phyloP scores from a whole-genome alignment of 2,329 filamentous ascomycete genomes.

The Phyllosticta ampelicida region DNA sequence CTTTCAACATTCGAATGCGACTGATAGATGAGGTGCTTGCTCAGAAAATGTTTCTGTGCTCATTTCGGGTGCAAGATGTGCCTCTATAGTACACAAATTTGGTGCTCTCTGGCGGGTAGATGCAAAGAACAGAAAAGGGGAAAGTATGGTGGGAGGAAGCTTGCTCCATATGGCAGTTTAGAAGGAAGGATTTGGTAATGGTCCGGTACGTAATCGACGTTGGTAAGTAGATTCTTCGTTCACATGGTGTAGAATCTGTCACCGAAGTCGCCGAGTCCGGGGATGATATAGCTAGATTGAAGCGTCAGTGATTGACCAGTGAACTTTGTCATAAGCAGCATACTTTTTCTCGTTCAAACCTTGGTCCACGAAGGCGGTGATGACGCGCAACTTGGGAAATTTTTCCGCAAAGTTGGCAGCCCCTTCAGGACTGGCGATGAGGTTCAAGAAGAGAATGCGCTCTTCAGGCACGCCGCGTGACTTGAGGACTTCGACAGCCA shows the following conservation, averaged over 20 bases:
- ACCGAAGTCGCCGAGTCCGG: conserved; percentile 88
- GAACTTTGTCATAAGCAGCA: too few relatives aligned
- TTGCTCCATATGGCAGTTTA: background rate
- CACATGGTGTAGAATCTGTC: conserved; percentile 92
- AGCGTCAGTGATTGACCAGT: conserved; percentile 20
- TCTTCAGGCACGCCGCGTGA: conserved; percentile 87
- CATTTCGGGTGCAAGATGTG: background rate
- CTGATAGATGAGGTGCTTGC: background rate
- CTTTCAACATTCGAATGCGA: background rate
- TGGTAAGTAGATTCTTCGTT: conserved; percentile 8
- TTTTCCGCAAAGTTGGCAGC: conserved; percentile 79
- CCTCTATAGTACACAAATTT: background rate
- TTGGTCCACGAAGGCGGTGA: conserved; percentile 92
- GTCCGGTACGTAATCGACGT: background rate
- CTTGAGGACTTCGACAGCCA: conserved; percentile 91
- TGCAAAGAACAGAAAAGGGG: background rate
- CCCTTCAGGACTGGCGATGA: conserved; percentile 94
- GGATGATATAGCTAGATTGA: conserved; percentile 72
- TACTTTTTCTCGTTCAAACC: conserved; percentile 98
- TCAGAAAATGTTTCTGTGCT: background rate
- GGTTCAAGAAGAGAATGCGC: conserved; percentile 87
- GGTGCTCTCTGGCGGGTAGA: background rate
- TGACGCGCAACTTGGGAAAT: conserved; percentile 80
- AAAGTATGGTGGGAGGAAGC: background rate
- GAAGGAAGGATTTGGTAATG: background rate